Percentiles rank a stretch among this genome's conserved stretches.
Evolutionary conservation across 768 basidiomycete species (phyloP).

Genomic region (Hericium rajendrae): DNA sequence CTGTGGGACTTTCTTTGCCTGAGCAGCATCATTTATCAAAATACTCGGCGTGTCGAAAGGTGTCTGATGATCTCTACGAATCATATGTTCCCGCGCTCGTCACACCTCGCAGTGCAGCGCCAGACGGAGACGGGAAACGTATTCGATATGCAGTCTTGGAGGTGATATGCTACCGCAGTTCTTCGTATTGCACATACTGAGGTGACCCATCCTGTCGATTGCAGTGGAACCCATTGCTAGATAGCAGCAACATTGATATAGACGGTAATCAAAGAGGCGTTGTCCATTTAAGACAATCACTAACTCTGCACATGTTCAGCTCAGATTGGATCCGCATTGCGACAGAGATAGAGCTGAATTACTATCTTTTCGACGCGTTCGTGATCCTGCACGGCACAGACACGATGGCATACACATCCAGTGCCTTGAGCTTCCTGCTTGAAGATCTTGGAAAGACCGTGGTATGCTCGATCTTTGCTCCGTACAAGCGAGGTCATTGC

Average conservation of each 20-base stretch:
- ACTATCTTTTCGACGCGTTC: constrained; percentile 78
- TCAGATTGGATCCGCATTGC: constrained; percentile 87
- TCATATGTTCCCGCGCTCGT: constrained; percentile 66
- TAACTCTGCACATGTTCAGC: constrained; percentile 6
- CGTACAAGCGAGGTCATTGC: neutral
- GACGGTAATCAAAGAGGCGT: constrained; percentile 35
- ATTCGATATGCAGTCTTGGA: constrained; percentile 83
- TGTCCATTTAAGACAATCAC: neutral
- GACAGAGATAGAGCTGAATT: constrained; percentile 89
- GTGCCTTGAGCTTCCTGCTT: constrained; percentile 82
- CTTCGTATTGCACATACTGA: neutral
- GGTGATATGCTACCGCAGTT: constrained; percentile 27
- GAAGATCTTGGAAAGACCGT: constrained; percentile 92
- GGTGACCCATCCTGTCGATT: constrained; percentile 7
- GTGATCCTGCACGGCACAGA: constrained; percentile 88
- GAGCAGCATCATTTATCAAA: constrained; percentile 10
- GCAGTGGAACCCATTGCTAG: constrained; percentile 81
- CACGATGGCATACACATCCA: constrained; percentile 85
- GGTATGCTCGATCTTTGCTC: constrained; percentile 29
- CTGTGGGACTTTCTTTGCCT: constrained; percentile 25
- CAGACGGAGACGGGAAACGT: constrained; percentile 55
- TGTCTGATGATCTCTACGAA: constrained; percentile 61
- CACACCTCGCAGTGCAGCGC: constrained; percentile 61
- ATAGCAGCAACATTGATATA: constrained; percentile 85
- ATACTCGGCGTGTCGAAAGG: constrained; percentile 30